Percentiles rank a stretch among this genome's conserved stretches.
Conservation (phyloP, 169 alveolate genomes). For the Hepatocystis sp. region DNA sequence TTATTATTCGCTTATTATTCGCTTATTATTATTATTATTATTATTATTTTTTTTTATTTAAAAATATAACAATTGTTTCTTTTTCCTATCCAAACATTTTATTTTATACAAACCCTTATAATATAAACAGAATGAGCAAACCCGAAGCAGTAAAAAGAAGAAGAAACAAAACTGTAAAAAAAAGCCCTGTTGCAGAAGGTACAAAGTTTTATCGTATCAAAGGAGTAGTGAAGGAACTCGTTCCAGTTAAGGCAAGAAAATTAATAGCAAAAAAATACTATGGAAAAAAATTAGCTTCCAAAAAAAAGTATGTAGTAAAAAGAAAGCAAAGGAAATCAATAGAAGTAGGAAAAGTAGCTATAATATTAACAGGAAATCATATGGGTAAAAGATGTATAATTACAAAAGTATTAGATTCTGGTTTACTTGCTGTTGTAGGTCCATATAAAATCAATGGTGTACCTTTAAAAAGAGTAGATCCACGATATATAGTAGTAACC, state of each 20-base stretch:
- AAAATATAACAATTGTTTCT: too few relatives aligned
- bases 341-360: constrained; percentile 95
- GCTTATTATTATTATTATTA: too few relatives aligned
- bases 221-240: constrained; percentile 24
- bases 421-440: constrained; percentile 96
- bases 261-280: constrained; percentile 46
- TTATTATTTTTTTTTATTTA: too few relatives aligned
- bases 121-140: too few relatives aligned
- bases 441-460: constrained; percentile 97
- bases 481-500: constrained; percentile 96
- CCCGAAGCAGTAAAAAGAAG: too few relatives aligned
- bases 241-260: constrained; percentile 58
- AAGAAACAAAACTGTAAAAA: too few relatives aligned
- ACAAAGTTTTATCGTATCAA: constrained; percentile 22
- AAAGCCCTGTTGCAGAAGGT: background rate
- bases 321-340: constrained; percentile 88
- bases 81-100: too few relatives aligned
- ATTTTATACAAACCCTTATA: too few relatives aligned
- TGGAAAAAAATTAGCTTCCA: constrained; percentile 79
- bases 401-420: constrained; percentile 95
- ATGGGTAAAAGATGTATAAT: constrained; percentile 98
- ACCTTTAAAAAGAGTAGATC: constrained; percentile 97
- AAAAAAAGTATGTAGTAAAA: constrained; percentile 79
- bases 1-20: too few relatives aligned
- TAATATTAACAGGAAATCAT: constrained; percentile 96